phyloP scores from a whole-genome alignment of 495 filamentous ascomycete species.

The Penicillium lividum region DNA sequence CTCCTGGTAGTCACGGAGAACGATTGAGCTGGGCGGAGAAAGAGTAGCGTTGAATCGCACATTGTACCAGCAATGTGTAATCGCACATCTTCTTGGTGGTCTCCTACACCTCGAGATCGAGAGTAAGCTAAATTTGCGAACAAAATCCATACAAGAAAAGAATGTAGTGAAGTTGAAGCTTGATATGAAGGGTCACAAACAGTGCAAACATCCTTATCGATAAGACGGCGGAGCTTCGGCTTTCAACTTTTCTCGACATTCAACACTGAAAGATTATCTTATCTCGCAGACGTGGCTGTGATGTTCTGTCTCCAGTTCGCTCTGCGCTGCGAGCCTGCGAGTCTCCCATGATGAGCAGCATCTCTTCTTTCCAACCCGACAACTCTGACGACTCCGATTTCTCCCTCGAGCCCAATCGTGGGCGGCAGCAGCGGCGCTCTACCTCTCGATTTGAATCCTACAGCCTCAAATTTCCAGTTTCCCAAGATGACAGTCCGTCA shows the following conservation, averaged over 20 bases:
- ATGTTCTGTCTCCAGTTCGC: constrained; percentile 26
- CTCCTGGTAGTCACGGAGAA: constrained; percentile 77
- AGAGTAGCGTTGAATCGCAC: constrained; percentile 34
- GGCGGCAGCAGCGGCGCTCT: constrained; percentile 12
- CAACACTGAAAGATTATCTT: background rate
- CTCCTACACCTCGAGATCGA: constrained; percentile 22
- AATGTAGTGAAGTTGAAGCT: constrained; percentile 7
- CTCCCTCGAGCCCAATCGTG: constrained; percentile 14
- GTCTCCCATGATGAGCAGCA: constrained; percentile 42
- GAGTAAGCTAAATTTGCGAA: constrained; percentile 31
- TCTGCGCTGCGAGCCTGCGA: constrained; percentile 25
- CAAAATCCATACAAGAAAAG: constrained; percentile 29
- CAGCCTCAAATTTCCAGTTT: background rate
- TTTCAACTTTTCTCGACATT: constrained; percentile 16
- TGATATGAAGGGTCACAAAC: constrained; percentile 31
- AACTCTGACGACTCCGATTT: constrained; percentile 35
- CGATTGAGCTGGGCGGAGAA: constrained; percentile 40
- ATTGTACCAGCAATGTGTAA: background rate
- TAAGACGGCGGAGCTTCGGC: constrained; percentile 20
- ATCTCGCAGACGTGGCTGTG: constrained; percentile 21
- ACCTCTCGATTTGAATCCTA: constrained; percentile 4
- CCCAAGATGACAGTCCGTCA: background rate
- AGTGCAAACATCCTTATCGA: constrained; percentile 48
- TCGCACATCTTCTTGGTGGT: constrained; percentile 4
- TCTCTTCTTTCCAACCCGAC: constrained; percentile 33